These are phyloP conservation scores for Staphylotrichum tortipilum DNA, from an alignment of 495 filamentous ascomycete species.

Conservation along the genomic window DNA sequence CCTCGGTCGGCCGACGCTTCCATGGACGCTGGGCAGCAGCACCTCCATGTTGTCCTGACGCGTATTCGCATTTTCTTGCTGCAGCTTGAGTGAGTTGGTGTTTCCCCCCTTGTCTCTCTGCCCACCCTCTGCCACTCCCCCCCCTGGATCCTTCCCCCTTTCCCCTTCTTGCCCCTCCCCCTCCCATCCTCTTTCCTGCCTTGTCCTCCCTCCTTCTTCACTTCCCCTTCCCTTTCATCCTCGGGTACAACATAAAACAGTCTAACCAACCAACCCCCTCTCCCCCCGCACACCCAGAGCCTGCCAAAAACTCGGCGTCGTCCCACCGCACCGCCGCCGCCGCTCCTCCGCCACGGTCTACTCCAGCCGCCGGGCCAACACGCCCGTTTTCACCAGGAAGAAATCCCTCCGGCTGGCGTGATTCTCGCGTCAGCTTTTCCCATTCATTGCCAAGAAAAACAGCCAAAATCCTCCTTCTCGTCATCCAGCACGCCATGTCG, in stretches of 20 bases:
- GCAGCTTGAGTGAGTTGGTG: constrained; percentile 29
- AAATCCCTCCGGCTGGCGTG: constrained; percentile 23
- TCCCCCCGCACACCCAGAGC: constrained; percentile 7
- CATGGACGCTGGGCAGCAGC: constrained; percentile 16
- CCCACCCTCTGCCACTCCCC: too few relatives aligned
- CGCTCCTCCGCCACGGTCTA: constrained; percentile 19
- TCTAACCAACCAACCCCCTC: background rate
- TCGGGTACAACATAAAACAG: too few relatives aligned
- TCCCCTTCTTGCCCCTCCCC: too few relatives aligned
- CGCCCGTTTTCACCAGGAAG: constrained; percentile 24
- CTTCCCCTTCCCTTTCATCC: too few relatives aligned
- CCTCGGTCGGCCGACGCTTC: background rate
- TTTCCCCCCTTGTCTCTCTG: too few relatives aligned
- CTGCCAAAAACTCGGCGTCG: constrained; percentile 12
- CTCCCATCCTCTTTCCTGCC: too few relatives aligned
- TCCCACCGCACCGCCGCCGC: constrained; percentile 15
- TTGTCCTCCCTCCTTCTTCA: too few relatives aligned
- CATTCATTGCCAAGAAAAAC: too few relatives aligned
- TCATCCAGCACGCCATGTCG: constrained; percentile 28
- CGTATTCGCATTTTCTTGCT: constrained; percentile 27
- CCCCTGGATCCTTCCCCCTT: too few relatives aligned
- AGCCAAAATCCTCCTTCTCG: too few relatives aligned
- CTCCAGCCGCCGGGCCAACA: constrained; percentile 20
- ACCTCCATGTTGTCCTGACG: constrained; percentile 22
- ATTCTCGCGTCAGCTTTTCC: too few relatives aligned